phyloP scores from a whole-genome alignment of 2,329 filamentous ascomycete genomes.

The Calonectria pteridis region DNA sequence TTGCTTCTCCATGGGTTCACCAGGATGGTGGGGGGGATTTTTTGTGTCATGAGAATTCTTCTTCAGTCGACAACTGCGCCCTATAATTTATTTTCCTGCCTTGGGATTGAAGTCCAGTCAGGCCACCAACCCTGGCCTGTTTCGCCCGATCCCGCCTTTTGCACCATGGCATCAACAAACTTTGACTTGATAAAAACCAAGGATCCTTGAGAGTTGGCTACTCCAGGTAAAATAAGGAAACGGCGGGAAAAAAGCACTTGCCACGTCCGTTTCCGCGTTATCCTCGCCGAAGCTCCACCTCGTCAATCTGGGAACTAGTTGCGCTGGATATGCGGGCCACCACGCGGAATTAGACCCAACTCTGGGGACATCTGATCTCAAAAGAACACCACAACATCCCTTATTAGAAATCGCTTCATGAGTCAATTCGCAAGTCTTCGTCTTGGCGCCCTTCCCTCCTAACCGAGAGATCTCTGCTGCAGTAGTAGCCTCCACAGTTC shows the following conservation, averaged over 20 bases:
- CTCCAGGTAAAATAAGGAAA: not conserved
- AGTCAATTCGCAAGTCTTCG: not conserved
- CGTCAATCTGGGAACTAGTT: constrained; percentile 10
- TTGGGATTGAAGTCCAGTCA: not conserved
- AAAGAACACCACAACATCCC: not conserved
- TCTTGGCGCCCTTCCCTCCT: not conserved
- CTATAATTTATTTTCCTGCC: not conserved
- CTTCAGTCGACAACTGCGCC: not conserved
- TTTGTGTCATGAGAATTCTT: constrained; percentile 19
- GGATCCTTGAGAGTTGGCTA: not conserved
- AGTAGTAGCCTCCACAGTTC: not conserved
- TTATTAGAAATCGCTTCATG: not conserved
- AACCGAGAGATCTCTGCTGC: not conserved
- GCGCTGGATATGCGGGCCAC: not conserved
- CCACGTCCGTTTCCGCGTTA: not conserved
- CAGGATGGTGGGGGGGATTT: not conserved
- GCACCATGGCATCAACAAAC: not conserved
- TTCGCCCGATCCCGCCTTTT: not conserved
- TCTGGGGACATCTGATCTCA: not conserved
- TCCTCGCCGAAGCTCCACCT: not conserved
- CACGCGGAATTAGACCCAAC: not conserved
- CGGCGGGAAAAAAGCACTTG: too few relatives aligned
- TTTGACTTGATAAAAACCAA: not conserved
- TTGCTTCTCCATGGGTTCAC: constrained; percentile 11
- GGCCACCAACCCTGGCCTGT: constrained; percentile 11